A percentile compares a stretch with the other conserved stretches of the same genome.
These are phyloP conservation scores for Leccinum fallax DNA, from an alignment of 1,284 basidiomycete species.

Conservation along the genomic window DNA sequence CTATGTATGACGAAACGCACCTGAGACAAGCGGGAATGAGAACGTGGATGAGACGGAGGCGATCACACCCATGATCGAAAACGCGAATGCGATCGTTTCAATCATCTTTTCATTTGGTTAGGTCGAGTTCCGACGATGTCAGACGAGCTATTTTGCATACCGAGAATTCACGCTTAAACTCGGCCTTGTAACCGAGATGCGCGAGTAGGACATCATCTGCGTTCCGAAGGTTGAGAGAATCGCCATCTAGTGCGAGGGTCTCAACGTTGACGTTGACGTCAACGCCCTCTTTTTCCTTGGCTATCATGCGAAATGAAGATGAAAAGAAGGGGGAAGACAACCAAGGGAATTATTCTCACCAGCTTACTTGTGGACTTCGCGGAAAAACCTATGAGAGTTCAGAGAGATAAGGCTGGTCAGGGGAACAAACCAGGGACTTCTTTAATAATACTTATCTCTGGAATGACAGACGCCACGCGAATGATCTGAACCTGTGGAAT, in stretches of 20 bases:
- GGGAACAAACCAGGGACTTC: background rate
- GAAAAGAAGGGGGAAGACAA: background rate
- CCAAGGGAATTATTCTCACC: background rate
- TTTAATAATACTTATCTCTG: background rate
- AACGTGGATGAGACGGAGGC: constrained; percentile 70
- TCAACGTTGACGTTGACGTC: background rate
- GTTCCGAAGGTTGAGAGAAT: constrained; percentile 30
- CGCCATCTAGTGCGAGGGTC: background rate
- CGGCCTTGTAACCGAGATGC: constrained; percentile 70
- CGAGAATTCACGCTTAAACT: constrained; percentile 78
- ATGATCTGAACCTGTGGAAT: background rate
- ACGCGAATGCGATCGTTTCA: constrained; percentile 68
- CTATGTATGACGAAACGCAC: constrained; percentile 35
- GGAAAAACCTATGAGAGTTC: background rate
- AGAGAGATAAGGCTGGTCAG: background rate
- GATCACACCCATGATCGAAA: constrained; percentile 77
- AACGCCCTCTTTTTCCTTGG: background rate
- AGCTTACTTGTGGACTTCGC: background rate
- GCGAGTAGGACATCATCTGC: constrained; percentile 63
- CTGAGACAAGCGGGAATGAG: constrained; percentile 62
- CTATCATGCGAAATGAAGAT: background rate
- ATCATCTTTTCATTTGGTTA: constrained; percentile 42
- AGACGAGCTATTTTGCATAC: constrained; percentile 39
- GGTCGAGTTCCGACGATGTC: background rate
- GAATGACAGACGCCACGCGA: background rate